phyloP scores from a whole-genome alignment of 2,329 filamentous ascomycete species.

The Nakataea oryzae region DNA sequence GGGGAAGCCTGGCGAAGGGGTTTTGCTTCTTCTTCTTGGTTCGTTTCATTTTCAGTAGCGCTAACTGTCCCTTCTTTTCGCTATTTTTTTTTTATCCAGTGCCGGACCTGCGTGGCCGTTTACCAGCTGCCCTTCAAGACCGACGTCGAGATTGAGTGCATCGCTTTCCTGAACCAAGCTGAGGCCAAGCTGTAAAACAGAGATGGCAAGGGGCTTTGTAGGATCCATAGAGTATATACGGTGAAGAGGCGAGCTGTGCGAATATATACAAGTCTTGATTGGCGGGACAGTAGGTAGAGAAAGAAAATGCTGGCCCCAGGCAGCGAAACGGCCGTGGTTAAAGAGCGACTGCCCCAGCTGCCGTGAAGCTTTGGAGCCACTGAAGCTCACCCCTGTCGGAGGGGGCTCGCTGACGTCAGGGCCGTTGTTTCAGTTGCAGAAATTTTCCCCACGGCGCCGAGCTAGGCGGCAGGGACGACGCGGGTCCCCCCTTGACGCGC shows the following conservation, averaged over 20 bases:
- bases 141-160: conserved; percentile 67
- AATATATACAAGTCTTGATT: too few relatives aligned
- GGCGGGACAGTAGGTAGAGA: too few relatives aligned
- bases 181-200: neutral
- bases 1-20: too few relatives aligned
- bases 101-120: conserved; percentile 61
- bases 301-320: too few relatives aligned
- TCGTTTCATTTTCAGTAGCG: too few relatives aligned
- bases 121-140: conserved; percentile 61
- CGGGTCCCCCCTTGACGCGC: too few relatives aligned
- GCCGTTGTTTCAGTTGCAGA: neutral
- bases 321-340: too few relatives aligned
- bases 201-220: neutral
- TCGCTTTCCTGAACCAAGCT: neutral
- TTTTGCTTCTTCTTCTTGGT: neutral
- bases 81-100: conserved; percentile 17
- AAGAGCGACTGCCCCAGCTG: too few relatives aligned
- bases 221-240: too few relatives aligned
- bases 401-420: neutral
- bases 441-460: neutral
- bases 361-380: neutral
- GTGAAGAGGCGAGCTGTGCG: too few relatives aligned
- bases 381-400: neutral
- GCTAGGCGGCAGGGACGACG: neutral
- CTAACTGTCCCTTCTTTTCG: too few relatives aligned